Base-by-base conservation (phyloP, 352 stramenopile genomes). In the Phytophthora megakarya region DNA sequence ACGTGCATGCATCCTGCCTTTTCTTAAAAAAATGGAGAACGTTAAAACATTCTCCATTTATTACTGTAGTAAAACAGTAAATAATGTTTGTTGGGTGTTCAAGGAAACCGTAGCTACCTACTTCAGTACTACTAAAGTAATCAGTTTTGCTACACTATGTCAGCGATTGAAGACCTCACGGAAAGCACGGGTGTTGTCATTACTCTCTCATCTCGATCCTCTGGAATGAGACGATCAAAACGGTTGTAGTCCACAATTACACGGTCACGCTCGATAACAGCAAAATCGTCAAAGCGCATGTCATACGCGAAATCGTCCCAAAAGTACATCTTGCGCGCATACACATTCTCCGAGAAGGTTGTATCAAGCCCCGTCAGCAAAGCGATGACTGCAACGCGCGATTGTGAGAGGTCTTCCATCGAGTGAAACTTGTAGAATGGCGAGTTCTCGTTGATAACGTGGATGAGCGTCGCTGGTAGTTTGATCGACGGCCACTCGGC, bases 241-340 rank as follows among this genome's bases (percentile, higher is more conserved):
- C 76, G 72, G 8, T 76, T 63, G 51, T 86, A 94, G 58, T 94
- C 82, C 6, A 94, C 78, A 18, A 83, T 55, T 0, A 94, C 80
- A 33, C 68, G 56, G 44, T 92, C 83, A 18, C 81, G 79, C 55
- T 85, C 73, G 32, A 94, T 74, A 30, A 88, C 60, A n/a, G 84
- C 83, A 52, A 90, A 90, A 67, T 94, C 84, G 11, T 69, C 81
- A 50, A 94, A 94, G 47, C 75, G 79, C 75, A 81, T 86, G 47
- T 91, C 77, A 69, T 76, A 92, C 23, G 78, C 85, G 58, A 94
- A 94, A n/a, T 94, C 81, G 46, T 94, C 80, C 81, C 81, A 94
- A 47, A 94, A 94, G 73, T 94, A 94, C 83, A 90, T 92, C 48
- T 92, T 91, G 18, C 86, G 86, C 13, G 86, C 86, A 49, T 94